Conservation (phyloP, 345 rosid genomes). For the Psidium friedrichsthalianum region DNA sequence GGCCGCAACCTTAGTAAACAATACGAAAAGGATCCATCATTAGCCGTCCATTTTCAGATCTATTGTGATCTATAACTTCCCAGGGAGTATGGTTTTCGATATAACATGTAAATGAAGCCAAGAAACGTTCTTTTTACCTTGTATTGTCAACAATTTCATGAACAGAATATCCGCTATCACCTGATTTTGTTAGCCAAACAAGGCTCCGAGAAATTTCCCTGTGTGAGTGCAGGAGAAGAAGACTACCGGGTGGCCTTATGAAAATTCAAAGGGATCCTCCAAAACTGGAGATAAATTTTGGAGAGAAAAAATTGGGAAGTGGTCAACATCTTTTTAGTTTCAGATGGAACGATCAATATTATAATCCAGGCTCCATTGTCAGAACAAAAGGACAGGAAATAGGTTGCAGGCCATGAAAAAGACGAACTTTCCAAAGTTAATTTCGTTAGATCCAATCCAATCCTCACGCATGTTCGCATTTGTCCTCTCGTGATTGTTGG, state of each 20-base stretch:
- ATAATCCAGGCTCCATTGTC: not conserved
- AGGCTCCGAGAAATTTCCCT: not conserved
- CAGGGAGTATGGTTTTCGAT: not conserved
- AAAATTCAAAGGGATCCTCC: not conserved
- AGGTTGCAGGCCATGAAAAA: not conserved
- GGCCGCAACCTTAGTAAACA: not conserved
- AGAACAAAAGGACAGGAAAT: not conserved
- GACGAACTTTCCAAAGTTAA: not conserved
- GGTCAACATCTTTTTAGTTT: not conserved
- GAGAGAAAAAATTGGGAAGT: not conserved
- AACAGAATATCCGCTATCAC: not conserved
- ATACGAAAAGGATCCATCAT: not conserved
- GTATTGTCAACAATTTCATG: not conserved
- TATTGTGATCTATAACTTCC: not conserved
- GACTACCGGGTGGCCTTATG: not conserved
- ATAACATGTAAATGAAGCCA: not conserved
- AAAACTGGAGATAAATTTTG: not conserved
- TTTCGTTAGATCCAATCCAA: not conserved
- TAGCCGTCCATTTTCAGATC: not conserved
- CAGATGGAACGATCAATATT: not conserved
- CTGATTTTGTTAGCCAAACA: not conserved
- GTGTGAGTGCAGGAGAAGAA: not conserved
- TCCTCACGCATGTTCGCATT: not conserved
- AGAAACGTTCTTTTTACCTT: not conserved
- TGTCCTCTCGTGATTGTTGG: not conserved